Percentiles rank a stretch among this genome's conserved stretches.
phyloP scores from a whole-genome alignment of 2,329 filamentous ascomycete species.

The Annulohypoxylon truncatum region DNA sequence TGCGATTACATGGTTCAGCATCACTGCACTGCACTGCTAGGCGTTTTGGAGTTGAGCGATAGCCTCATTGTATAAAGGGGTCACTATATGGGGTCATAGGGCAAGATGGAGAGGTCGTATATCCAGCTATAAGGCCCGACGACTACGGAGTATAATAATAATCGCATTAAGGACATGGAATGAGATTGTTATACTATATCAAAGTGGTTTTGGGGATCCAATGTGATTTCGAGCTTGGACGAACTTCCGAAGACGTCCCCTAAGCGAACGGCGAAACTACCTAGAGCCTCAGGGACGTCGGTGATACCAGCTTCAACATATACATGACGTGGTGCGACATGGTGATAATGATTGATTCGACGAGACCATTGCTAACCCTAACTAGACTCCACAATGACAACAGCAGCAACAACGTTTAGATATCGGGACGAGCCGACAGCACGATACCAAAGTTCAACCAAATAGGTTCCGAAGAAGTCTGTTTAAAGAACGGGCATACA shows the following conservation, averaged over 20 bases:
- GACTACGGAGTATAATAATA: neutral
- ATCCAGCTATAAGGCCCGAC: neutral
- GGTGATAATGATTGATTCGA: neutral
- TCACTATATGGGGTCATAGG: neutral
- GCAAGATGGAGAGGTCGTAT: neutral
- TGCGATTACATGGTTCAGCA: constrained; percentile 15
- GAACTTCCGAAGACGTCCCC: neutral
- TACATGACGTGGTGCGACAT: neutral
- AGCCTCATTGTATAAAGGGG: neutral
- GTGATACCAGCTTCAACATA: neutral
- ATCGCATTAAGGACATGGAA: neutral
- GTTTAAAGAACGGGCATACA: neutral
- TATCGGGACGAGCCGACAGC: neutral
- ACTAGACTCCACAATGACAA: neutral
- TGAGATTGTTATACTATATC: neutral
- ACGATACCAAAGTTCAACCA: neutral
- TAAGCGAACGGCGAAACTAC: neutral
- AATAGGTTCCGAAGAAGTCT: neutral
- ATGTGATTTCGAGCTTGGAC: neutral
- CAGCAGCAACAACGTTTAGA: neutral
- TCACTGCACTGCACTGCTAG: neutral
- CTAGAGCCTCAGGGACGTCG: neutral
- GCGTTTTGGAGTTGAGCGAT: constrained; percentile 5
- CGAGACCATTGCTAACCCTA: neutral
- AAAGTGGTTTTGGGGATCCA: neutral